Base-by-base conservation (phyloP, 2,329 filamentous ascomycete species). In the Diaporthe sp. region DNA sequence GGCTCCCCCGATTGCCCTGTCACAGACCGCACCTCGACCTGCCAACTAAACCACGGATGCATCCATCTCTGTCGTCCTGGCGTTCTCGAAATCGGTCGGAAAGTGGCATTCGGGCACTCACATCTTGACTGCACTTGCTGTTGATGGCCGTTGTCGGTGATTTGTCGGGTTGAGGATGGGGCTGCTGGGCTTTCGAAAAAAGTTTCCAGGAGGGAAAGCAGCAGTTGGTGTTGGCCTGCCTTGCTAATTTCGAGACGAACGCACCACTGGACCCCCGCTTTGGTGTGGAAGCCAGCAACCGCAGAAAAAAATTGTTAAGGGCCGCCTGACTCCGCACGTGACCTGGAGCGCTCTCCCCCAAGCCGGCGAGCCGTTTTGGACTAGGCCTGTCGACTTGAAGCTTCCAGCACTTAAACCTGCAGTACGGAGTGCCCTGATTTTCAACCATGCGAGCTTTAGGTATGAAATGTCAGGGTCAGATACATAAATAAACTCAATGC, bases 61-160 rank as follows among this genome's bases (percentile, higher is more conserved):
- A 68, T 15, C 61, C 55, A 50, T 72, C 42, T 76, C 72, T 8
- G 69, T 38, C 54, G 64, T 52, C 58, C 61, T 30, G 25, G 57
- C 58, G 57, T 52, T 33, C 12, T 70, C 68, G 60, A 66, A 55
- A 42, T 71, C 76, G 68, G 75, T 72, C 66, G 52, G 55, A 57
- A 40, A 66, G n/a, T 74, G 55, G 75, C 70, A 70, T 58, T 57
- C 50, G 71, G 55, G 70, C 77, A 84, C 82, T 84, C 82, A 84
- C 82, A 84, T 84, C 82, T 84, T 84, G 82, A 82, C 80, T 77
- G 80, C 80, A 80, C 80, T 80, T 78, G 80, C 78, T 79, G 78
- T 77, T 79, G 82, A 83, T 83, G 82, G 82, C 82, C 82, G 81
- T 79, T 82, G 79, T 78, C 78, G 74, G 64, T 72, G 73, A 64